Evolutionary conservation across 2,329 filamentous ascomycete genomes (phyloP), one percentile per base, ranked within the genome.

Genomic region (Xylaria arbuscula): DNA sequence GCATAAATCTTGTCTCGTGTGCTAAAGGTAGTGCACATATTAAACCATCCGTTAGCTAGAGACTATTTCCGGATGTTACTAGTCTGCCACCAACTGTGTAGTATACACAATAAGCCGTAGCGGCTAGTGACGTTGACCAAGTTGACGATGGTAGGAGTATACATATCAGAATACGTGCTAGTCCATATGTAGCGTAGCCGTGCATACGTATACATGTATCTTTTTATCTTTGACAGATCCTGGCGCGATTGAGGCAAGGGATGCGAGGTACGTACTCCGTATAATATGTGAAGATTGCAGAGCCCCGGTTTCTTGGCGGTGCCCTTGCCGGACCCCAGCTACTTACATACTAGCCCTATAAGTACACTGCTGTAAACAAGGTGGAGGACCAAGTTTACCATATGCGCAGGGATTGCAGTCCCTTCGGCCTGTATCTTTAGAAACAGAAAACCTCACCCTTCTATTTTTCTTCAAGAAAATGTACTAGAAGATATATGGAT

Each of bases 191-290:
- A 9, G 55, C 24, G 22, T 57, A n/a, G 38, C 5, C 15, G 7
- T n/a, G 55, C 15, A 57, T 28, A 45, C 24, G 22, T 38, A 34
- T n/a, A 15, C 56, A 65, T 13, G n/a, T 66, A 58, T 10, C 54
- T 59, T 66, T 61, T 32, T 42, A 50, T 19, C 24, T 42, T 22
- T 59, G 56, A 40, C n/a, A 45, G 28, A 68, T 61, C 62, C 61
- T 13, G 28, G 62, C 62, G 40, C 42, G 50, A 66, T 69, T 69
- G 62, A 62, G 67, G 67, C 54, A 55, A 53, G 54, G 62, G 38
- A 48, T 19, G 32, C 22, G 56, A 64, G 56, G 63, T 69, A 66
- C 54, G 54, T 57, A 62, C 47, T 22, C 1, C 56, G 22, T 22
- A 19, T 47, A 47, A 2, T 19, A 9, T n/a, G n/a, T 4, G 45